Base-by-base conservation (phyloP, 768 basidiomycete genomes). In the Pulveroboletus sp. region DNA sequence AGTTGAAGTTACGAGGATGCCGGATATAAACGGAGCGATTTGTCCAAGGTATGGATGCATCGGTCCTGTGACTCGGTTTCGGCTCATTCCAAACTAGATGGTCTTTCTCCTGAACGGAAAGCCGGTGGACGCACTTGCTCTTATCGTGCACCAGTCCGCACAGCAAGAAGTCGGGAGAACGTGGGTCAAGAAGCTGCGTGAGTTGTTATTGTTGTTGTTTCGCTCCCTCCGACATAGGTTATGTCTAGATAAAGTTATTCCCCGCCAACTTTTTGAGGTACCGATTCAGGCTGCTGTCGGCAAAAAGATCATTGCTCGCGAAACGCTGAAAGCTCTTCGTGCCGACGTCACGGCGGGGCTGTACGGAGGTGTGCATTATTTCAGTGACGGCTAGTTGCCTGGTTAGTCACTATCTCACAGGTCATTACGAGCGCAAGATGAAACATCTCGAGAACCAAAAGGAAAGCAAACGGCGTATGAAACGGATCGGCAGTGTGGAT, bases 211-310 rank as follows among this genome's bases (percentile, higher is more conserved):
- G 17, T 23, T 43, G 47, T 46, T 43, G 11, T 45, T 47, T 39
- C 13, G 30, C 39, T 30, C 9, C n/a, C 32, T 16, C 37, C 16
- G 10, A 45, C 17, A 14, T 19, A 11, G 19, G 36, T 30, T 34
- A 11, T 31, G 16, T 29, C 12, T 55, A 93, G 90, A 89, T 69
- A 89, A 89, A 60, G 91, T 97, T 32, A 89, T 98, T 27, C 93
- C 94, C 24, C 76, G 88, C 39, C 94, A 97, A 64, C 68, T 93
- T 42, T 98, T 94, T 62, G 94, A 97, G 68, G 85, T 97, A 11
- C 87, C 94, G 2, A 96, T 99, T 45, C 96, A 98, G 63, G 96
- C 96, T 30, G 85, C 84, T 1, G 76, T 96, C 16, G 94, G 94
- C 13, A 82, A 79, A 56, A 90, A 85, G 53, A 78, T 97, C 47